Conservation (phyloP, 116 monocot genomes). For the Cymodocea nodosa region DNA sequence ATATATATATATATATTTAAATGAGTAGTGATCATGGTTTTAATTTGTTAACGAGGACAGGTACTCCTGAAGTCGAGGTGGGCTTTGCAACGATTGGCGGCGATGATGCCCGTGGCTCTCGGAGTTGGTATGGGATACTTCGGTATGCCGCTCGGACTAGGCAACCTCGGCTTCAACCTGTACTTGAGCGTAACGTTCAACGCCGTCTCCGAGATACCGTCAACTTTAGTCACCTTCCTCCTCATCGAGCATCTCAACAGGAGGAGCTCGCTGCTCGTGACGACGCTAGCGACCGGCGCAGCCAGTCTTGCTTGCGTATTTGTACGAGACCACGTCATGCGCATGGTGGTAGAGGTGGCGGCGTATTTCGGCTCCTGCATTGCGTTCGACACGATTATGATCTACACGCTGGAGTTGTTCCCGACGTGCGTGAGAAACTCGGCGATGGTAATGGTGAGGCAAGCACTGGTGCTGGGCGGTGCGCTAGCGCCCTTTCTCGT, state of each 20-base stretch:
- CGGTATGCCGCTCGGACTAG: conserved; percentile 62
- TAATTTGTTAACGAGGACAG: neutral
- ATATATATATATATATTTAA: no score
- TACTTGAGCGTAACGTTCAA: conserved; percentile 50
- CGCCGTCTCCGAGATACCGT: conserved; percentile 44
- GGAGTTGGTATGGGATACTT: conserved; percentile 75
- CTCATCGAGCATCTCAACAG: conserved; percentile 23
- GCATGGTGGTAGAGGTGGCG: conserved; percentile 32
- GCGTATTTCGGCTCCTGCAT: conserved; percentile 40
- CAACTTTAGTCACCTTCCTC: conserved; percentile 31
- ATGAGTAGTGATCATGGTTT: no score
- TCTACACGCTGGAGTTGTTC: conserved; percentile 40
- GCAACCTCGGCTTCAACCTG: conserved; percentile 37
- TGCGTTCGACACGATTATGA: conserved; percentile 28
- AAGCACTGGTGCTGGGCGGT: conserved; percentile 46
- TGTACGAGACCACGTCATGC: neutral
- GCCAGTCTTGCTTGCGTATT: conserved; percentile 26
- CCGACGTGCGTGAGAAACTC: no score
- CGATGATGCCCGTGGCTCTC: conserved; percentile 38
- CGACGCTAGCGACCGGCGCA: conserved; percentile 17
- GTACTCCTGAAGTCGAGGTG: conserved; percentile 31
- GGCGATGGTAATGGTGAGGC: conserved; percentile 42
- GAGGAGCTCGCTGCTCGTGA: conserved; percentile 10
- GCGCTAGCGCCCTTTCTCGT: conserved; percentile 37
- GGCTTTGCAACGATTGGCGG: conserved; percentile 39